phyloP scores from a whole-genome alignment of 2,329 filamentous ascomycete genomes.

The Pseudocercospora macadamiae region DNA sequence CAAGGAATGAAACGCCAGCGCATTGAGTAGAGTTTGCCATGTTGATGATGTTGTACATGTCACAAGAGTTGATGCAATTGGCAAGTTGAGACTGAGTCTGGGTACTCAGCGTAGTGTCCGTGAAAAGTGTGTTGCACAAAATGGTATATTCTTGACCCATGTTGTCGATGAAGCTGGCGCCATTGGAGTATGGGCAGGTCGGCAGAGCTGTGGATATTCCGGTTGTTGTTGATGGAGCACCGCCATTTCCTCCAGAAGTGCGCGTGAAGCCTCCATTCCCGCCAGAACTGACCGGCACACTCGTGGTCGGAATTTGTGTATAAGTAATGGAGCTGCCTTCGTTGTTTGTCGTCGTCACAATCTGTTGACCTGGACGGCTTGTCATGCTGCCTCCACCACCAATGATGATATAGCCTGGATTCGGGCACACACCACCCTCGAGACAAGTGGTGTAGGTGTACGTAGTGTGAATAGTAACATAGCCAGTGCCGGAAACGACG shows the following conservation, averaged over 20 bases:
- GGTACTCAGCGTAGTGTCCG: slow-evolving; percentile 27
- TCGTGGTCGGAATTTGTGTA: slow-evolving; percentile 26
- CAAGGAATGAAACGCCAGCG: slow-evolving; percentile 32
- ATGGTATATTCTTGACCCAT: slow-evolving; percentile 35
- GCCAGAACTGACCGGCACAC: slow-evolving; percentile 13
- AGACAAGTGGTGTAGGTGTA: slow-evolving; percentile 37
- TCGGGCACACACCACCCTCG: slow-evolving; percentile 34
- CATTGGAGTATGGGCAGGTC: slow-evolving; percentile 32
- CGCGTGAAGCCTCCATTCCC: too few relatives aligned
- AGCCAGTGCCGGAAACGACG: slow-evolving; percentile 28
- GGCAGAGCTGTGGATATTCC: slow-evolving; percentile 24
- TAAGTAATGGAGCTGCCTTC: slow-evolving; percentile 25
- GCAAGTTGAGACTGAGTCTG: slow-evolving; percentile 29
- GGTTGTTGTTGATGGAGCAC: neutral
- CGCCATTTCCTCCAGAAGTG: slow-evolving; percentile 11
- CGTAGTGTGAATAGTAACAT: slow-evolving; percentile 38
- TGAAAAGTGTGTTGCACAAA: slow-evolving; percentile 29
- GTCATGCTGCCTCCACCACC: slow-evolving; percentile 17
- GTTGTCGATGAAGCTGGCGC: slow-evolving; percentile 27
- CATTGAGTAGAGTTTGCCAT: slow-evolving; percentile 31
- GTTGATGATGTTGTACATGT: slow-evolving; percentile 35
- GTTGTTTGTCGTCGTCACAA: slow-evolving; percentile 30
- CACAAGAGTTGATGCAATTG: slow-evolving; percentile 37
- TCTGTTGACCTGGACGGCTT: slow-evolving; percentile 18
- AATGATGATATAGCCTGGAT: slow-evolving; percentile 29